Conservation (phyloP, 441 rosid species). For the Dalechampia spathulata region DNA sequence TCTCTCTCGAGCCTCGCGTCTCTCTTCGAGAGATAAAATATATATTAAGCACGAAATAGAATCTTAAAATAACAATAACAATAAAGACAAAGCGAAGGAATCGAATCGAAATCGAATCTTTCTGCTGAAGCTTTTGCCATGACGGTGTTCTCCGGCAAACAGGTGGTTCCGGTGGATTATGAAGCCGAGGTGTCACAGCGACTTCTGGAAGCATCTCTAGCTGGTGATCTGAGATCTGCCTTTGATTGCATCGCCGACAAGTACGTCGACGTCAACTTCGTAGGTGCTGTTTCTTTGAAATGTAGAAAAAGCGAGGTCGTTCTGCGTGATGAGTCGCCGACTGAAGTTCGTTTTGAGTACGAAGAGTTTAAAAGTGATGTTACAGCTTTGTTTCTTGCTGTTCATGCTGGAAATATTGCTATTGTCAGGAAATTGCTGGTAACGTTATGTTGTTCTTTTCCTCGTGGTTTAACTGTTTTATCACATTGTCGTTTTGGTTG, state of each 20-base stretch:
- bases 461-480: slow-evolving; percentile 7
- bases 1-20: slow-evolving; percentile 39
- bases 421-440: slow-evolving; percentile 84
- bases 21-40: no score
- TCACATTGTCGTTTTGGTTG: not conserved
- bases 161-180: slow-evolving; percentile 89
- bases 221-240: slow-evolving; percentile 55
- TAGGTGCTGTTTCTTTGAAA: slow-evolving; percentile 70
- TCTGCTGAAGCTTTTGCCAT: slow-evolving; percentile 14
- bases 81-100: not conserved
- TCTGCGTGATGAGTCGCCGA: slow-evolving; percentile 50
- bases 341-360: slow-evolving; percentile 53
- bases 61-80: not conserved
- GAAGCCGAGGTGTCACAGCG: slow-evolving; percentile 79
- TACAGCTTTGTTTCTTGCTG: slow-evolving; percentile 79
- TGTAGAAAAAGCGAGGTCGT: slow-evolving; percentile 60
- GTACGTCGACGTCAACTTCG: slow-evolving; percentile 75
- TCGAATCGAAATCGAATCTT: slow-evolving; percentile 1
- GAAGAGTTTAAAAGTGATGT: slow-evolving; percentile 95
- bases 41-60: no score
- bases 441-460: slow-evolving; percentile 6
- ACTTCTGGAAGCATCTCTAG: slow-evolving; percentile 64
- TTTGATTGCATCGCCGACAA: slow-evolving; percentile 60
- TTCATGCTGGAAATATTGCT: slow-evolving; percentile 59
- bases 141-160: slow-evolving; percentile 79